Evolutionary conservation across 805 yeast species (phyloP).

Genomic region (Candida methanosorbosa): DNA sequence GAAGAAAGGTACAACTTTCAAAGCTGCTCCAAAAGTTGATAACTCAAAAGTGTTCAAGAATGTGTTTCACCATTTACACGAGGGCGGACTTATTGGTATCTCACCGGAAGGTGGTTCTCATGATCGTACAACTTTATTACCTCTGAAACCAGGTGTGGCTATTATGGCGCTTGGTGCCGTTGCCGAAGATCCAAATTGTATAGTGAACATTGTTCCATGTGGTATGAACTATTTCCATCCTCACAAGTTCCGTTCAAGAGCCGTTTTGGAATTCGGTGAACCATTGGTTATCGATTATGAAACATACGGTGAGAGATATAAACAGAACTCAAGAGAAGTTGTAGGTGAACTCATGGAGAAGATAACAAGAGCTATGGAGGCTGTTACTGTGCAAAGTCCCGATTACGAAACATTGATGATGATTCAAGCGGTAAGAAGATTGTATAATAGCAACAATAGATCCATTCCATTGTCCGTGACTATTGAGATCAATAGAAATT

Average conservation of each 20-base stretch:
- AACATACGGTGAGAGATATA: conserved; percentile 56
- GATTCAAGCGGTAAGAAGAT: conserved; percentile 85
- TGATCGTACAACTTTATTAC: conserved; percentile 84
- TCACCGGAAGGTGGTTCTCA: conserved; percentile 99
- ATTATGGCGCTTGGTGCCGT: conserved; percentile 95
- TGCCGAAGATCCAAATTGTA: conserved; percentile 59
- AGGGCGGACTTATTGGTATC: conserved; percentile 77
- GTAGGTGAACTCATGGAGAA: conserved; percentile 59
- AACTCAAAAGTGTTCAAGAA: conserved; percentile 70
- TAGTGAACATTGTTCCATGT: conserved; percentile 84
- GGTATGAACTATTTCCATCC: conserved; percentile 97
- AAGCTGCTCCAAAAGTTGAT: conserved; percentile 73
- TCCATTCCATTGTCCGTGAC: conserved; percentile 73
- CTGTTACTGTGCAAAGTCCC: conserved; percentile 80
- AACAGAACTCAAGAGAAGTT: conserved; percentile 57
- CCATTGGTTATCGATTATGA: conserved; percentile 58
- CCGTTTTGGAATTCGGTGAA: conserved; percentile 88
- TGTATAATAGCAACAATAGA: conserved; percentile 66
- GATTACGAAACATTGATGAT: conserved; percentile 88
- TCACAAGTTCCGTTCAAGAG: conserved; percentile 90
- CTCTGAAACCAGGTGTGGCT: conserved; percentile 95
- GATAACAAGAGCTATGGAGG: conserved; percentile 58
- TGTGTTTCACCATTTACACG: conserved; percentile 68
- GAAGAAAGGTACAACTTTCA: conserved; percentile 45
- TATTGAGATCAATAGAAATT: conserved; percentile 83